phyloP scores from a whole-genome alignment of 768 basidiomycete genomes.

The Lactifluus echinatus region DNA sequence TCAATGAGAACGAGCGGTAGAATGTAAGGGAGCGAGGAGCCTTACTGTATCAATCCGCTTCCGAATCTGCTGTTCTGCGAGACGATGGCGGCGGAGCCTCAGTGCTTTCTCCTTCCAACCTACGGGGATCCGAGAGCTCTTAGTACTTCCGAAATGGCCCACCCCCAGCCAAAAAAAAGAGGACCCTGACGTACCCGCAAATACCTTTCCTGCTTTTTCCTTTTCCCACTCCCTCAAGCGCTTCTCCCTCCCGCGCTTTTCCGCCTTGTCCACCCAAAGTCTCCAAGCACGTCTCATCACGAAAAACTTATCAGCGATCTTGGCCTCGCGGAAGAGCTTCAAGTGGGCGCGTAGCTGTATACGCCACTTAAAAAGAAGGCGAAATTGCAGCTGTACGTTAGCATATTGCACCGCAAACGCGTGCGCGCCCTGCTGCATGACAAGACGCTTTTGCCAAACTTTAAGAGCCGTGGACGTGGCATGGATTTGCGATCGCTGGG shows the following conservation, averaged over 20 bases:
- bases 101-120: constrained; percentile 17
- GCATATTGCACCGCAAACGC: constrained; percentile 45
- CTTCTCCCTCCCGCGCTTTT: constrained; percentile 36
- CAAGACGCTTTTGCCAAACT: constrained; percentile 39
- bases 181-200: constrained; percentile 27
- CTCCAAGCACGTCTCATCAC: constrained; percentile 39
- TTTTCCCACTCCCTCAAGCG: constrained; percentile 38
- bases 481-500: constrained; percentile 36
- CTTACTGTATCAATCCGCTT: constrained; percentile 4
- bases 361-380: constrained; percentile 47
- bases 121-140: neutral
- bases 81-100: constrained; percentile 15
- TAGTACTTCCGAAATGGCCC: neutral
- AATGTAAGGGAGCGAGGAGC: neutral
- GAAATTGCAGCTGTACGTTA: constrained; percentile 32
- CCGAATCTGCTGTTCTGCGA: constrained; percentile 16
- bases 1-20: neutral
- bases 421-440: constrained; percentile 38
- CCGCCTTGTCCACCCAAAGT: constrained; percentile 39
- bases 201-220: constrained; percentile 30
- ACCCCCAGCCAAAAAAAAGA: too few species aligned
- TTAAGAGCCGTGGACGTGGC: constrained; percentile 31
- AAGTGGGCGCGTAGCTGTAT: constrained; percentile 41
- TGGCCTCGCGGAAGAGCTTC: constrained; percentile 46
- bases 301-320: constrained; percentile 44